These are phyloP conservation scores for Coniochaeta sp. DNA, from an alignment of 2,329 filamentous ascomycete genomes.

Conservation along the genomic window DNA sequence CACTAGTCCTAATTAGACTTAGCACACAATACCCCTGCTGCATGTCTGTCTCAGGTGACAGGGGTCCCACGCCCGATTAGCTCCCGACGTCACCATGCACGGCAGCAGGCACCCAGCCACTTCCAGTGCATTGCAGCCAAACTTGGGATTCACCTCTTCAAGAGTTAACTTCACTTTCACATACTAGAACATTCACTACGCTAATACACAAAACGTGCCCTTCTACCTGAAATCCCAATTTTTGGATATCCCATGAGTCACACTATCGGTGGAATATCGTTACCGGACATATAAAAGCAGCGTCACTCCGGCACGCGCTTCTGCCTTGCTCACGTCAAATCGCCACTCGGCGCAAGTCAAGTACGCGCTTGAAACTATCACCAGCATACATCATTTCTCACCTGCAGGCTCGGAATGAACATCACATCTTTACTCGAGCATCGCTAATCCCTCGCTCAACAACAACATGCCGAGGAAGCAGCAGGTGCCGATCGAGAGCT, in stretches of 20 bases:
- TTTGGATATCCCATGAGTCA: background rate
- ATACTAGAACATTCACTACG: no score
- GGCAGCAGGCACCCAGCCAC: background rate
- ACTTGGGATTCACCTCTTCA: background rate
- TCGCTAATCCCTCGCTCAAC: background rate
- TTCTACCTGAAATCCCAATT: background rate
- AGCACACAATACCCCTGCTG: background rate
- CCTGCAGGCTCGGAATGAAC: background rate
- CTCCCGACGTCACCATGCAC: slow-evolving; percentile 1
- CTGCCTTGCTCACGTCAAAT: background rate
- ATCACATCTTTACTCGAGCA: background rate
- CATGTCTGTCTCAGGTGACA: background rate
- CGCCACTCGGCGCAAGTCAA: background rate
- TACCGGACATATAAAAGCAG: background rate
- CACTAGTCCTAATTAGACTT: slow-evolving; percentile 4
- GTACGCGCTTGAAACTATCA: background rate
- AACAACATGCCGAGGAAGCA: slow-evolving; percentile 11
- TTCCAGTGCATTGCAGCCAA: background rate
- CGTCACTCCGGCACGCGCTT: background rate
- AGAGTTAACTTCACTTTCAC: background rate
- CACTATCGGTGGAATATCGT: background rate
- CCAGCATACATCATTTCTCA: background rate
- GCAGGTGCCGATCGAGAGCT: slow-evolving; percentile 40
- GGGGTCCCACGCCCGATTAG: background rate
- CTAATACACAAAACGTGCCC: background rate